Conservation (phyloP, 23 red algal species). For the Rhodosorus marinus region DNA sequence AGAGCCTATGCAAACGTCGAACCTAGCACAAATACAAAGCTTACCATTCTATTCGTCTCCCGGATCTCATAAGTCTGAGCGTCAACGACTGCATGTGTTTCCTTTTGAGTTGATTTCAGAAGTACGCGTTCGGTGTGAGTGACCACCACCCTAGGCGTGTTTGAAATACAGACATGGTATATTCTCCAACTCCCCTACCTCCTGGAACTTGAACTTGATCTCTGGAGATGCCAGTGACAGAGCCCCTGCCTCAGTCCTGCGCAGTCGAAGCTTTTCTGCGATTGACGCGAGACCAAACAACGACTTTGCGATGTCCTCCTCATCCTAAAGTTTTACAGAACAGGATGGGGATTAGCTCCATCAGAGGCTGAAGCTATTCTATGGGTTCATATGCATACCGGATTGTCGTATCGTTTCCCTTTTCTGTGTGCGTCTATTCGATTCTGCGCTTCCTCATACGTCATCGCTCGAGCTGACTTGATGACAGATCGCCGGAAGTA, state of each 20-base stretch:
- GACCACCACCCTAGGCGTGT: no score
- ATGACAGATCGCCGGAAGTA: constrained; percentile 75
- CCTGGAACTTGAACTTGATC: constrained; percentile 71
- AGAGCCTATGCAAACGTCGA: no score
- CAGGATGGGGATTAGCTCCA: no score
- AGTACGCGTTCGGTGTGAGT: no score
- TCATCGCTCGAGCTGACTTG: constrained; percentile 63
- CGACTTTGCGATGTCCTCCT: constrained; percentile 11
- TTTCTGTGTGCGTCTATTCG: constrained; percentile 37
- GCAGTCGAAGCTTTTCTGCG: constrained; percentile 28
- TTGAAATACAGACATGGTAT: no score
- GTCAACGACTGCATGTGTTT: constrained; percentile 38
- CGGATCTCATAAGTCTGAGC: constrained; percentile 38
- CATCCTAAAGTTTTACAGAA: no score
- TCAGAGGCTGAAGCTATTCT: no score
- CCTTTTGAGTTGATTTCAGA: no score
- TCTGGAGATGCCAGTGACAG: constrained; percentile 79
- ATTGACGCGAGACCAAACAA: constrained; percentile 45
- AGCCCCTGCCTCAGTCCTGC: constrained; percentile 64
- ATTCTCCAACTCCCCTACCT: no score
- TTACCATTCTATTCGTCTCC: constrained; percentile 84
- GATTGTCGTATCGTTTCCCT: constrained; percentile 4
- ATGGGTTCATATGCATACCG: no score
- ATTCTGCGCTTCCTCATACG: constrained; percentile 79
- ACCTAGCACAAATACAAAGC: no score